Conservation (phyloP, 2,329 filamentous ascomycete species). For the Westerdykella ornata region DNA sequence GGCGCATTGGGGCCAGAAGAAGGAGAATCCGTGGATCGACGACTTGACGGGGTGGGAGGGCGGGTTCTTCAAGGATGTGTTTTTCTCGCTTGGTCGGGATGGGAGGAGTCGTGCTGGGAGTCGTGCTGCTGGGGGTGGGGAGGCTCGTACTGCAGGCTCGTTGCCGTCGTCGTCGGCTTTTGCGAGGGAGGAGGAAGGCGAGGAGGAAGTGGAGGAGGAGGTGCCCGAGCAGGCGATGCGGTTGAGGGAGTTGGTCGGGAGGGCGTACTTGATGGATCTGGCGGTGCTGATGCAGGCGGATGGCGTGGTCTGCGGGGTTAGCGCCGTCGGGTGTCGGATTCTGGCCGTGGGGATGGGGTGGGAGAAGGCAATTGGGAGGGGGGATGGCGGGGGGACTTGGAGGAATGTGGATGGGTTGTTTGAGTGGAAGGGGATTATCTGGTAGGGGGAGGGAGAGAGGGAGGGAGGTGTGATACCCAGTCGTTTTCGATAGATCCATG, state of each 20-base stretch:
- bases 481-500: too few relatives aligned
- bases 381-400: conserved; percentile 48
- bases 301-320: conserved; percentile 68
- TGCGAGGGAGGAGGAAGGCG: conserved; percentile 15
- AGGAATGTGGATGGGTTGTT: conserved; percentile 55
- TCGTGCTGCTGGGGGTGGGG: too few relatives aligned
- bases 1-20: conserved; percentile 14
- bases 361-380: conserved; percentile 49
- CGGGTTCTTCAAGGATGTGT: conserved; percentile 75
- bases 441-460: conserved; percentile 14
- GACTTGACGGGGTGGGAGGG: conserved; percentile 81
- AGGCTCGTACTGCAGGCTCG: too few relatives aligned
- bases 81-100: conserved; percentile 62
- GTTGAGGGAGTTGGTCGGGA: conserved; percentile 65
- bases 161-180: not conserved
- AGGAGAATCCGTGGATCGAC: conserved; percentile 55
- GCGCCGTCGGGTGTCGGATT: conserved; percentile 59
- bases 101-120: too few relatives aligned
- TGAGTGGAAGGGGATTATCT: conserved; percentile 35
- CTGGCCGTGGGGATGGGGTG: conserved; percentile 83
- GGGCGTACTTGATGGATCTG: conserved; percentile 78
- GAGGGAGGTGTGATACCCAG: too few relatives aligned
- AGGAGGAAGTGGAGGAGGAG: conserved; percentile 12
- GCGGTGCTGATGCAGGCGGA: conserved; percentile 65
- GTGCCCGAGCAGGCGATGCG: conserved; percentile 49